Evolutionary conservation across 2,329 filamentous ascomycete species (phyloP).

Genomic region (Bertia moriformis): DNA sequence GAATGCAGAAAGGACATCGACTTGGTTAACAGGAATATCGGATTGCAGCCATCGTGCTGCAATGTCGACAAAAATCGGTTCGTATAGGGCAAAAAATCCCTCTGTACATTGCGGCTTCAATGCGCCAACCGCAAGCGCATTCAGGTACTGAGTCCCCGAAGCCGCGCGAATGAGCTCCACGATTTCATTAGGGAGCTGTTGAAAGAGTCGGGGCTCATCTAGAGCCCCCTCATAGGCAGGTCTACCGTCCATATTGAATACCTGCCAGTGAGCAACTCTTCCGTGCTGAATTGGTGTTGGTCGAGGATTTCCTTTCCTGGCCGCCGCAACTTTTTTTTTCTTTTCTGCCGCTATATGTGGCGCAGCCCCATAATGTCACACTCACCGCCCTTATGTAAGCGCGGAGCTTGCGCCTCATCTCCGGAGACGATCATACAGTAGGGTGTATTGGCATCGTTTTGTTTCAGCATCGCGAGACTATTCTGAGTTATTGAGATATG

Average conservation of each 20-base stretch:
- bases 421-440: too few relatives aligned
- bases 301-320: too few relatives aligned
- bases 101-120: conserved; percentile 35
- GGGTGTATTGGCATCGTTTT: too few relatives aligned
- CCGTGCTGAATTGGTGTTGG: too few relatives aligned
- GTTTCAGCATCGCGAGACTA: too few relatives aligned
- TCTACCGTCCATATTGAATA: not conserved
- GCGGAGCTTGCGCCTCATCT: too few relatives aligned
- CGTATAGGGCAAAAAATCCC: conserved; percentile 33
- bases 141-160: conserved; percentile 29
- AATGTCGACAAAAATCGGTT: conserved; percentile 39
- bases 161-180: conserved; percentile 26
- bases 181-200: conserved; percentile 31
- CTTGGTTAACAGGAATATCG: conserved; percentile 14
- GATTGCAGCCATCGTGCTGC: conserved; percentile 34
- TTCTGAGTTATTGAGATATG: too few relatives aligned
- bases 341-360: too few relatives aligned
- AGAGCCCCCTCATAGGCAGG: conserved; percentile 1
- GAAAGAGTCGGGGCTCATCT: conserved; percentile 8
- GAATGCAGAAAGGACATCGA: conserved; percentile 30
- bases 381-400: too few relatives aligned
- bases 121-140: conserved; percentile 29
- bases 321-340: too few relatives aligned
- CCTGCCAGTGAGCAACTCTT: too few relatives aligned
- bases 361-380: too few relatives aligned